phyloP scores from a whole-genome alignment of 805 yeast species.

The Candida ipomoeae region DNA sequence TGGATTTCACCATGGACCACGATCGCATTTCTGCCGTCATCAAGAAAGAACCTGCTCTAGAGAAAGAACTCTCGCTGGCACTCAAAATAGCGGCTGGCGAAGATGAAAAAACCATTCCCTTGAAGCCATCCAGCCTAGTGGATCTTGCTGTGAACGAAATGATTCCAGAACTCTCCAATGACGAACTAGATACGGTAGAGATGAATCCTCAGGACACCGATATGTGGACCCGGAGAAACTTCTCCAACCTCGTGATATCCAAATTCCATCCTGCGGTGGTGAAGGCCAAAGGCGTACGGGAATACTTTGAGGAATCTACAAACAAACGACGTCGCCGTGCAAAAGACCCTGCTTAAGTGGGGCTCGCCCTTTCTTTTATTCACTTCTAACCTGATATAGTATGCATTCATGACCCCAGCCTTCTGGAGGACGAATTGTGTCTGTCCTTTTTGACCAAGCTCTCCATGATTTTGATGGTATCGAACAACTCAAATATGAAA shows the following conservation, averaged over 20 bases:
- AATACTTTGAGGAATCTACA: constrained; percentile 13
- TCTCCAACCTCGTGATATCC: constrained; percentile 30
- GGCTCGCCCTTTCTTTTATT: not conserved
- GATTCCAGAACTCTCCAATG: constrained; percentile 34
- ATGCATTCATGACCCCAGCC: not conserved
- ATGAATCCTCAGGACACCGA: constrained; percentile 38
- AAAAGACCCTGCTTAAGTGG: constrained; percentile 1
- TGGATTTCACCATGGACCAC: constrained; percentile 6
- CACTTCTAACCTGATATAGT: not conserved
- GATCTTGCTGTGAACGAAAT: constrained; percentile 32
- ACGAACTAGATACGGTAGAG: constrained; percentile 33
- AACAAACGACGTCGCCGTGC: constrained; percentile 3
- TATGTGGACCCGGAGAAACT: constrained; percentile 36
- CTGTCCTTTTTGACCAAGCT: constrained; percentile 45
- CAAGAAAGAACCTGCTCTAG: constrained; percentile 21
- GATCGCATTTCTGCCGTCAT: constrained; percentile 23
- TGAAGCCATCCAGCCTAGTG: constrained; percentile 20
- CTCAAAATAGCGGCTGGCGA: constrained; percentile 11
- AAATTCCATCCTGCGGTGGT: constrained; percentile 32
- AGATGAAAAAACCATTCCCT: constrained; percentile 3
- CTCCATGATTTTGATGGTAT: constrained; percentile 51
- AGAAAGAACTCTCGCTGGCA: constrained; percentile 17
- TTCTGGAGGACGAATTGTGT: constrained; percentile 15
- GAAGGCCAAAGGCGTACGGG: constrained; percentile 20
- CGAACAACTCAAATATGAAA: constrained; percentile 57